Evolutionary conservation across 768 basidiomycete species (phyloP).

Genomic region (Hysterangium stoloniferum): DNA sequence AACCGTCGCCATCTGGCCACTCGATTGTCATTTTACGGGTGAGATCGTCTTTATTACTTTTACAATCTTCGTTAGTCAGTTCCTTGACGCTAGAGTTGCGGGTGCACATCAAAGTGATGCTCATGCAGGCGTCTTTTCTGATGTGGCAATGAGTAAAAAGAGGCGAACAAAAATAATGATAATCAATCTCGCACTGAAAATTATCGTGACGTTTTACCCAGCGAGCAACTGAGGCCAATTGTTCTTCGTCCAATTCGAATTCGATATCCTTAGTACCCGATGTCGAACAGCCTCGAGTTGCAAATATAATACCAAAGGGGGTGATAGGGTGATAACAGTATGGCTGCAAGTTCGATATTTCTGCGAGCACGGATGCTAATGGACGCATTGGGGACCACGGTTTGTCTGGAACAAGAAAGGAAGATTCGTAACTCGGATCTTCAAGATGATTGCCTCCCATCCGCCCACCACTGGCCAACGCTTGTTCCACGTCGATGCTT

Average conservation of each 20-base stretch:
- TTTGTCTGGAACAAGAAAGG: neutral
- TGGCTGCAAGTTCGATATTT: neutral
- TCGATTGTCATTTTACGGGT: neutral
- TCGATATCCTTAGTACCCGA: neutral
- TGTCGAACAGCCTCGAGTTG: neutral
- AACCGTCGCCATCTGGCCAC: conserved; percentile 8
- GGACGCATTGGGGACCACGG: too few species aligned
- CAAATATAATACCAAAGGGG: neutral
- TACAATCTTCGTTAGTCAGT: neutral
- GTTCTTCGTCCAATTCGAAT: conserved; percentile 2
- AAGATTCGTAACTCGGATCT: neutral
- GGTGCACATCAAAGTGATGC: conserved; percentile 1
- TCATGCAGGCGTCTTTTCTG: neutral
- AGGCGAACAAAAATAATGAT: neutral
- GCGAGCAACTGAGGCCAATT: neutral
- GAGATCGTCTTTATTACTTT: neutral
- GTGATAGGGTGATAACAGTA: neutral
- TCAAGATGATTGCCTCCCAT: neutral
- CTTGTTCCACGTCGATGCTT: neutral
- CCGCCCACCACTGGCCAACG: neutral
- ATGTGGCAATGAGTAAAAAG: neutral
- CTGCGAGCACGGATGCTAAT: neutral
- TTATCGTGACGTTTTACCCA: conserved; percentile 4
- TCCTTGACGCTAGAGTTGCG: neutral
- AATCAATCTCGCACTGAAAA: neutral